Evolutionary conservation across 768 basidiomycete species (phyloP), one percentile per base, ranked within the genome.

Genomic region (Boletellus ananiceps): DNA sequence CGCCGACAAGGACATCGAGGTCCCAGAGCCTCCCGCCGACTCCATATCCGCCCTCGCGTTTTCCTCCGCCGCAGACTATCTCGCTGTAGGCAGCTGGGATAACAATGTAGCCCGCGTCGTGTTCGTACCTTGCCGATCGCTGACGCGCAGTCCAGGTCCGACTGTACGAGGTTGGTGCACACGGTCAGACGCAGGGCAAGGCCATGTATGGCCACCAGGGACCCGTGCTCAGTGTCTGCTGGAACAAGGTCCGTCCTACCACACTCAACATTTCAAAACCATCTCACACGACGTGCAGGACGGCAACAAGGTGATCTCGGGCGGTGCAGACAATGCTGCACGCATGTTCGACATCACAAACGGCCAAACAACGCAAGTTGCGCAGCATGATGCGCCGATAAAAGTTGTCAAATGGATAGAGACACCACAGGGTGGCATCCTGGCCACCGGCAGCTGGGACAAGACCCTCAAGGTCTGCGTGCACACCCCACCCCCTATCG

Each of bases 391-490:
- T 65, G 89, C 84, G 40, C 89, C 89, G 11, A 82, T 95, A 60
- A 89, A 84, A 66, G 83, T 80, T 50, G 84, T 92, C 34, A 78
- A 82, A 46, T 93, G 86, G 82, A 74, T 92, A 45, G 87, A 93
- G 53, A 79, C 84, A 5, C 83, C 82, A 18, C 80, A 79, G 53
- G 79, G 79, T 32, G 81, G 88, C 13, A 82, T 94, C 54, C 74
- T 94, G 16, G 90, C 85, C 12, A 97, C 95, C 1, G 96, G 93
- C 9, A 93, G 92, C 46, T 99, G 96, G 96, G 95, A 99, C 68
- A 95, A 95, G 71, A 95, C 91, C 2, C 70, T 98, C 64, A 95
- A 93, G 77, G 94, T 93, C 56, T 3, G 52, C 55, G 1, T 40
- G 16, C 16, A 7, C 9, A 38, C 43, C 29, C 29, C 44, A n/a